Evolutionary conservation across 2,329 filamentous ascomycete genomes (phyloP), one percentile per base, ranked within the genome.

Genomic region (Periconia sp.): DNA sequence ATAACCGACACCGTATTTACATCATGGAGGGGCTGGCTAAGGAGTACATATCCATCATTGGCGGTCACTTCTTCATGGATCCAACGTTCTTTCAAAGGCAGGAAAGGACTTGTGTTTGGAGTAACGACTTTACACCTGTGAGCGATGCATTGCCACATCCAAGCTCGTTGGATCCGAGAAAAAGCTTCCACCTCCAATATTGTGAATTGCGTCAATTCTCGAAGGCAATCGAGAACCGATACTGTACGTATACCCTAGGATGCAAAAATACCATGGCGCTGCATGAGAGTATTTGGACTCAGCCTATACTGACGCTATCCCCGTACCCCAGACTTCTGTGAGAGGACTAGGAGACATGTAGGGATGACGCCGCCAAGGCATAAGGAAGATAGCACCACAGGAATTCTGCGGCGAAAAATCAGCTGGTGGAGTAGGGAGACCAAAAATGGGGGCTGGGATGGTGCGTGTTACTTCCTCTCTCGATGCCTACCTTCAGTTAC

Each of bases 21-120:
- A 56, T 72, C 14, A 68, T 72, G 66, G 69, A 72, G 52, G 68
- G 69, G 0, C 47, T 71, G 5, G 68, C 64, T 1, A 61, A 58
- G n/a, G 67, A 69, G 19, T 71, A 60, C 46, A 55, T 71, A 2
- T 55, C 66, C 7, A 50, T 61, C 1, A 53, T 71, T 7, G 69
- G 69, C 11, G 64, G 59, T 1, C 65, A 68, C 43, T 71, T 72
- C 45, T 70, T 62, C 51, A 72, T 72, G 68, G 61, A 72, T 10
- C 69, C 69, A 2, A 60, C 60, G 0, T 71, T 72, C 47, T 72
- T 70, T 44, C 53, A 64, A 41, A 57, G 68, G 2, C 69, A 72
- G 50, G 69, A 72, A 48, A 59, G 69, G 30, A 71, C 68, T 8
- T 71, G 68, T 44, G 64, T 71, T 1, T 72, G 69, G 69, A 69